Percentiles rank a stretch among this genome's conserved stretches.
Conservation (phyloP, 192 early-diverging fungal genomes). For the Bifiguratus adelaidae region DNA sequence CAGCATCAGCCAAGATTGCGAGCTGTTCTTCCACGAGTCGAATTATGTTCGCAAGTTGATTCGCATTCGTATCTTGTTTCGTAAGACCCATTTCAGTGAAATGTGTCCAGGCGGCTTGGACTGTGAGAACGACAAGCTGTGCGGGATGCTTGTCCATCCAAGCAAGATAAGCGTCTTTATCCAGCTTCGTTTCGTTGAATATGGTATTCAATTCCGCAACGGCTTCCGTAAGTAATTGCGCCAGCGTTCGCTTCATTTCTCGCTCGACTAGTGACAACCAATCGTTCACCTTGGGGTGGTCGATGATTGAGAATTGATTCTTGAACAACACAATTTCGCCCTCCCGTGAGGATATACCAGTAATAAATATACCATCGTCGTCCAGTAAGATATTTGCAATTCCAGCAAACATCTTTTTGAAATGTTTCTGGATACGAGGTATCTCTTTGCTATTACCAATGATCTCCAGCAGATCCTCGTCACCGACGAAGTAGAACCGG, state of each 20-base stretch:
- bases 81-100: conserved; percentile 72
- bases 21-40: conserved; percentile 58
- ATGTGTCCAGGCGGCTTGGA: conserved; percentile 86
- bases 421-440: conserved; percentile 91
- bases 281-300: conserved; percentile 91
- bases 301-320: conserved; percentile 63
- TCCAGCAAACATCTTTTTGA: conserved; percentile 99
- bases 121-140: conserved; percentile 86
- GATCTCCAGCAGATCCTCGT: conserved; percentile 99
- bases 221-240: conserved; percentile 60
- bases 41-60: conserved; percentile 46
- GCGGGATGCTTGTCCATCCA: conserved; percentile 90
- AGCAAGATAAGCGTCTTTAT: conserved; percentile 42
- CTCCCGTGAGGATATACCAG: conserved; percentile 85
- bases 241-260: conserved; percentile 88
- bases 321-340: conserved; percentile 83
- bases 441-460: conserved; percentile 98
- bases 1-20: conserved; percentile 84
- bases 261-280: conserved; percentile 92
- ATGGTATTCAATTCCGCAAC: conserved; percentile 54
- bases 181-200: conserved; percentile 41
- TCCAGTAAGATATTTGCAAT: conserved; percentile 72
- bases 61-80: conserved; percentile 20
- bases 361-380: conserved; percentile 65
- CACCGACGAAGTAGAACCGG: conserved; percentile 99